Evolutionary conservation across 78 protist species (phyloP).

Genomic region (Dictyostelium citrinum): DNA sequence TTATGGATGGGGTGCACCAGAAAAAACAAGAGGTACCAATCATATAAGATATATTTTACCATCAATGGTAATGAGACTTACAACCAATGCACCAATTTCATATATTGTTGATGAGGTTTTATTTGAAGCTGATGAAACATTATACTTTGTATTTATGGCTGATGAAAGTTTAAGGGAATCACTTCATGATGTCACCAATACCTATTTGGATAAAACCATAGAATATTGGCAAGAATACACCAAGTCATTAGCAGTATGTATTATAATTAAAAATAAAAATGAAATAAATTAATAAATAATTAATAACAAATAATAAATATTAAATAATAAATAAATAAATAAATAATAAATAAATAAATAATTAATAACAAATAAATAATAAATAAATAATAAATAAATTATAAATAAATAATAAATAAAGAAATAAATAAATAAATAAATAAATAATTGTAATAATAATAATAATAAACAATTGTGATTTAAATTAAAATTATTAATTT

Average conservation of each 20-base stretch:
- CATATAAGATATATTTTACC: constrained; percentile 78
- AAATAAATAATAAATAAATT: too few species aligned
- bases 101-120: constrained; percentile 80
- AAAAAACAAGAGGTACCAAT: constrained; percentile 80
- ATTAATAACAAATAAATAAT: too few species aligned
- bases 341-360: too few species aligned
- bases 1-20: constrained; percentile 84
- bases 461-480: too few species aligned
- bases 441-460: too few species aligned
- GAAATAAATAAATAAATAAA: too few species aligned
- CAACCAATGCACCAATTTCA: constrained; percentile 84
- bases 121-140: constrained; percentile 75
- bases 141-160: constrained; percentile 73
- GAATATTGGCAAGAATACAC: constrained; percentile 80
- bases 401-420: too few species aligned
- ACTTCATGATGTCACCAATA: constrained; percentile 31
- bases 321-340: too few species aligned
- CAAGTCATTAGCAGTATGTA: constrained; percentile 66
- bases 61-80: constrained; percentile 76
- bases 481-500: too few species aligned
- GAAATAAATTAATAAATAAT: too few species aligned
- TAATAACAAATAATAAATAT: too few species aligned
- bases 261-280: too few species aligned
- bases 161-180: constrained; percentile 78
- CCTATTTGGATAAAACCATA: constrained; percentile 68